Percentiles rank a stretch among this genome's conserved stretches.
Evolutionary conservation across 352 stramenopile genomes (phyloP).

Genomic region (Thalassiosira livingstoniorum): DNA sequence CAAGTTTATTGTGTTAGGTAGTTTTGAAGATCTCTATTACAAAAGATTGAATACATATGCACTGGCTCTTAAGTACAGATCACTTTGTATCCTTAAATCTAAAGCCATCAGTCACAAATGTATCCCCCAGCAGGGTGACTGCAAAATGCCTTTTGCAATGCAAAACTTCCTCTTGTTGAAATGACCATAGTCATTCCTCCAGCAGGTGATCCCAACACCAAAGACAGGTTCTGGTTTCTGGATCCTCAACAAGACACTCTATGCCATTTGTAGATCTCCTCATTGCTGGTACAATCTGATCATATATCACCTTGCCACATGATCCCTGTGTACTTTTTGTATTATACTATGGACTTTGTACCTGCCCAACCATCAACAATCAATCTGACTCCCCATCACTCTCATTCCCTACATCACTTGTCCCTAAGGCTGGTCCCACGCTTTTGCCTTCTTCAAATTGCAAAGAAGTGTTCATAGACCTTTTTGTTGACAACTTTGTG

Average conservation of each 20-base stretch:
- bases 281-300: constrained; percentile 12
- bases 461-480: no score
- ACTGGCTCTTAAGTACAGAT: constrained; percentile 6
- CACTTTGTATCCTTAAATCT: not conserved
- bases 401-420: no score
- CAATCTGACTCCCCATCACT: no score
- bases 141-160: no score
- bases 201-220: no score
- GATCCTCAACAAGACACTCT: not conserved
- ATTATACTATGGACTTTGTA: not conserved
- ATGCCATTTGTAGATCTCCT: not conserved
- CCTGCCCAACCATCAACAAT: no score
- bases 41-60: not conserved
- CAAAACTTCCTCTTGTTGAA: no score
- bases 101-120: constrained; percentile 1
- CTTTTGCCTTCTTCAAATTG: no score
- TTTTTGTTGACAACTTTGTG: no score
- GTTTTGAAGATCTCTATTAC: constrained; percentile 15
- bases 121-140: not conserved
- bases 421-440: no score
- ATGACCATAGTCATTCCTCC: no score
- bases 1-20: constrained; percentile 49
- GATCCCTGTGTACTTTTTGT: not conserved
- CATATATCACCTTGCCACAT: not conserved
- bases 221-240: no score